phyloP scores from a whole-genome alignment of 306 rosid genomes.

The Mucuna pruriens region DNA sequence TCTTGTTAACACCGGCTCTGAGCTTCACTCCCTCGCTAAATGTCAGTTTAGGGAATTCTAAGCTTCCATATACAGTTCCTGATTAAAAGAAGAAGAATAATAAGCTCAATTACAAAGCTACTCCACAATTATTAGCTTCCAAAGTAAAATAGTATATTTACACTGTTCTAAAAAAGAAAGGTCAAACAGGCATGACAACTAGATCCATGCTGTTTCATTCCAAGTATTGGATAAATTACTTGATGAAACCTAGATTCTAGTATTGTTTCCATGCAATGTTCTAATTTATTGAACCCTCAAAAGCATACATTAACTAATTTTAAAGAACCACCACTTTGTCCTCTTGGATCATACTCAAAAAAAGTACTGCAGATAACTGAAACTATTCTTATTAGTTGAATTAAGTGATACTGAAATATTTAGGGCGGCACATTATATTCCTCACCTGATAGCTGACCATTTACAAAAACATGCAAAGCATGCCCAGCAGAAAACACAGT shows the following conservation, averaged over 20 bases:
- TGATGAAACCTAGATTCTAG: not conserved
- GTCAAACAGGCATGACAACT: slow-evolving; percentile 13
- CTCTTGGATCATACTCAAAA: not conserved
- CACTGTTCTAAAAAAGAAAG: not conserved
- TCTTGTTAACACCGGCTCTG: slow-evolving; percentile 82
- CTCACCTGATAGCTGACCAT: slow-evolving; percentile 84
- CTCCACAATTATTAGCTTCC: slow-evolving; percentile 4
- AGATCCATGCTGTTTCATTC: slow-evolving; percentile 11
- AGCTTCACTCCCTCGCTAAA: slow-evolving; percentile 72
- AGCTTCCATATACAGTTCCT: slow-evolving; percentile 92
- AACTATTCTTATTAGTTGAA: not conserved
- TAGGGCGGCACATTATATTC: slow-evolving; percentile 14
- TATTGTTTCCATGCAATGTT: slow-evolving; percentile 26
- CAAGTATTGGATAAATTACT: slow-evolving; percentile 12
- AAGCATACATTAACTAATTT: not conserved
- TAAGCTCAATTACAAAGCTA: slow-evolving; percentile 16
- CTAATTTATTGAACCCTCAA: slow-evolving; percentile 1
- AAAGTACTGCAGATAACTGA: not conserved
- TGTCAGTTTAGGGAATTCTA: slow-evolving; percentile 87
- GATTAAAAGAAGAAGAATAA: slow-evolving; percentile 37
- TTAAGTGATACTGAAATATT: not conserved
- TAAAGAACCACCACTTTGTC: not conserved
- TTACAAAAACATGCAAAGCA: slow-evolving; percentile 90
- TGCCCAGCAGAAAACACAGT: slow-evolving; percentile 92
- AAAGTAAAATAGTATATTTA: not conserved